Conservation (phyloP, 805 yeast species). For the Spathaspora girioi region DNA sequence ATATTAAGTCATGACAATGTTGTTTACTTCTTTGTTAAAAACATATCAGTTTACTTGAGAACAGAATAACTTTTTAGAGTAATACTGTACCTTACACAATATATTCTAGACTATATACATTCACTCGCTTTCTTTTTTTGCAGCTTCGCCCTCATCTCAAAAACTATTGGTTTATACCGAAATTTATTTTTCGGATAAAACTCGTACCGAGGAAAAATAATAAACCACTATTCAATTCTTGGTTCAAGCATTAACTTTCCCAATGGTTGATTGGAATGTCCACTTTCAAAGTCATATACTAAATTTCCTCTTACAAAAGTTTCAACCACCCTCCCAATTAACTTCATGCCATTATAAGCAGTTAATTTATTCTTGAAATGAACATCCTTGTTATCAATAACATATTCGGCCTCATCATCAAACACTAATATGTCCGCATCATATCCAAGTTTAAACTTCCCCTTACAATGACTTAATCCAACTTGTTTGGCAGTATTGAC, state of each 20-base stretch:
- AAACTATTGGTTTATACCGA: not conserved
- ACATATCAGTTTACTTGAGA: too few relatives aligned
- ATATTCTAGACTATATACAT: too few relatives aligned
- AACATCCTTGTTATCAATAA: slow-evolving; percentile 51
- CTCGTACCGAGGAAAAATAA: too few relatives aligned
- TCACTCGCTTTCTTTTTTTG: not conserved
- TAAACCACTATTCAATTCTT: slow-evolving; percentile 25
- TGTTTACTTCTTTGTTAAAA: too few relatives aligned
- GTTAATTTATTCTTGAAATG: slow-evolving; percentile 84
- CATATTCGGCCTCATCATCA: slow-evolving; percentile 55
- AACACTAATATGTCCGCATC: slow-evolving; percentile 90
- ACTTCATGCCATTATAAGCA: slow-evolving; percentile 71
- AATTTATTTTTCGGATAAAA: not conserved
- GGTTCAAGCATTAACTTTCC: slow-evolving; percentile 64
- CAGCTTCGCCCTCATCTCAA: not conserved
- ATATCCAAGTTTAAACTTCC: slow-evolving; percentile 64
- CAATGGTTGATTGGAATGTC: slow-evolving; percentile 53
- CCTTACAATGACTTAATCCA: slow-evolving; percentile 72
- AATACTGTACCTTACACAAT: too few relatives aligned
- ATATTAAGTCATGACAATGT: not conserved
- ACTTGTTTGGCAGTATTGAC: slow-evolving; percentile 82
- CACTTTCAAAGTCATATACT: slow-evolving; percentile 55
- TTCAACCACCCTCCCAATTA: slow-evolving; percentile 73
- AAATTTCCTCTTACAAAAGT: slow-evolving; percentile 76
- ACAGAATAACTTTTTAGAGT: too few relatives aligned